Base-by-base conservation (phyloP, 176 grass and related monocot genomes). In the Canna indica region DNA sequence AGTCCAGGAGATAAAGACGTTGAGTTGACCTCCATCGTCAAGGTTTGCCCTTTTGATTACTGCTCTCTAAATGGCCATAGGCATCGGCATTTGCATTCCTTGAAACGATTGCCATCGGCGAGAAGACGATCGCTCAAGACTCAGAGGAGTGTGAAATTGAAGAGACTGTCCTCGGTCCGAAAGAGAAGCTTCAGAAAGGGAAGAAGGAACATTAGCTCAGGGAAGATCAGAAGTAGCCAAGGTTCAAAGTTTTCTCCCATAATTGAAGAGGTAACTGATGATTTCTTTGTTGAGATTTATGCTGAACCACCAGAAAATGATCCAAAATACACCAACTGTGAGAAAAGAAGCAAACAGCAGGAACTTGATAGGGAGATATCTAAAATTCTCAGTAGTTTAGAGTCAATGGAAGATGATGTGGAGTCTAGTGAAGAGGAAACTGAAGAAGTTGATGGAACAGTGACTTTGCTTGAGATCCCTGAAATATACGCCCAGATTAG, bases 31-130 rank as follows among this genome's bases (percentile, higher is more conserved):
- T 85, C 84, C 11, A 77, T 73, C 47, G 29, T 76, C 60, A 80
- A 78, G 71, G 84, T 67, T 9, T 97, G 94, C 68, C 69, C 86
- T 27, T 97, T 90, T 71, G 57, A 82, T 1, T 97, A 97, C 83
- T 97, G 94, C 79, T 87, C 94, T 12, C 63, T 92, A 63, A 92
- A 92, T 31, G 77, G 82, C 52, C 93, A 89, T 79, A 77, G 33
- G 17, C 72, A 75, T 67, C 85, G 76, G 34, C 36, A 77, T 15
- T 60, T 52, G 81, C 72, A 34, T 20, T 74, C 88, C 3, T 81
- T 97, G 33, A 65, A 67, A 70, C 63, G n/a, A 20, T 85, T 97
- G 77, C n/a, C 92, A 28, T 79, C 84, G 47, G 74, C 80, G 24
- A 85, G 83, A 46, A 83, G 86, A 80, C 64, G 80, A 34, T 74